Conservation (phyloP, 331 rosid genomes). For the Rosa hybrid region DNA sequence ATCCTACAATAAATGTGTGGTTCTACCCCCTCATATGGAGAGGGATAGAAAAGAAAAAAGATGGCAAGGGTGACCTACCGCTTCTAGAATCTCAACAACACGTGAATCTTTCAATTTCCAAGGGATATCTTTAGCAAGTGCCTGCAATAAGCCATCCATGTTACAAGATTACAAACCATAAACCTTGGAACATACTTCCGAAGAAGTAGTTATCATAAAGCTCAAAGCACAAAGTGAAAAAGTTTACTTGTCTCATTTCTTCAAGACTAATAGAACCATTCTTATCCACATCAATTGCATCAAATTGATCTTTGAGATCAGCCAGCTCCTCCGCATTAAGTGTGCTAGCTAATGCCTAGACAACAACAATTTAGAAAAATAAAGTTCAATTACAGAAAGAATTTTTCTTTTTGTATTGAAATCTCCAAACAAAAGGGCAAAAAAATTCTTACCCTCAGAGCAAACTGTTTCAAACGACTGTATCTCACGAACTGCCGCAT, state of each 20-base stretch:
- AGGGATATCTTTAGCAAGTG: conserved; percentile 98
- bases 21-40: not conserved
- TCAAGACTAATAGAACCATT: conserved; percentile 95
- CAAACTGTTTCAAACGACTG: conserved; percentile 96
- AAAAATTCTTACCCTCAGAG: conserved; percentile 65
- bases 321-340: conserved; percentile 81
- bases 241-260: conserved; percentile 93
- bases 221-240: conserved; percentile 10
- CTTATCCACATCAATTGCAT: conserved; percentile 97
- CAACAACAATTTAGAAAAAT: conserved; percentile 24
- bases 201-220: not conserved
- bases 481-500: conserved; percentile 93
- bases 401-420: conserved; percentile 21
- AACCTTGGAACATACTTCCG: not conserved
- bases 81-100: conserved; percentile 86
- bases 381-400: conserved; percentile 22
- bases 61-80: conserved; percentile 52
- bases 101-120: conserved; percentile 94
- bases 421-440: not conserved
- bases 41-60: not conserved
- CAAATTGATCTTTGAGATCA: conserved; percentile 92
- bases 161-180: conserved; percentile 1
- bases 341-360: conserved; percentile 98
- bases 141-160: conserved; percentile 56
- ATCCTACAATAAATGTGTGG: not conserved